These are phyloP conservation scores for Mycena filopes DNA, from an alignment of 768 basidiomycete genomes.

Conservation along the genomic window DNA sequence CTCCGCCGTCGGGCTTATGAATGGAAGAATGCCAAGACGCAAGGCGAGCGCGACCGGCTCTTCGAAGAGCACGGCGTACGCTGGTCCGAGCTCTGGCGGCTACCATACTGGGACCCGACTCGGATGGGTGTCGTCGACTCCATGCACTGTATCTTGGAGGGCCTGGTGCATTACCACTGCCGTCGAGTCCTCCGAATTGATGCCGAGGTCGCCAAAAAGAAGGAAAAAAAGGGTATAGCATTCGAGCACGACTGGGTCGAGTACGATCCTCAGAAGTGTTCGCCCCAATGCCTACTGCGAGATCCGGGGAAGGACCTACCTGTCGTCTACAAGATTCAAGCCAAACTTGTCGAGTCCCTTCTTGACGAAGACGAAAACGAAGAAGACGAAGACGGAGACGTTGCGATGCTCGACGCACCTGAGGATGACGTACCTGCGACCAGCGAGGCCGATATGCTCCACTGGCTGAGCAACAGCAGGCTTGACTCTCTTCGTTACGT, in stretches of 20 bases:
- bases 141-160: constrained; percentile 45
- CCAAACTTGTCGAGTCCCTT: constrained; percentile 24
- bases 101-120: constrained; percentile 44
- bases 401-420: constrained; percentile 25
- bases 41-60: constrained; percentile 29
- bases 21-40: constrained; percentile 22
- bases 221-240: constrained; percentile 14
- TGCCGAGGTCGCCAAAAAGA: constrained; percentile 25
- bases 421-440: constrained; percentile 17
- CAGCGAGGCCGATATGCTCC: constrained; percentile 11
- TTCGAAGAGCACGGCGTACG: constrained; percentile 35
- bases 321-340: constrained; percentile 12
- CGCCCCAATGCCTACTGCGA: constrained; percentile 14
- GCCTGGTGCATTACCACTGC: constrained; percentile 34
- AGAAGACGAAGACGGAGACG: constrained; percentile 9
- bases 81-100: constrained; percentile 40
- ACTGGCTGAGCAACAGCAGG: constrained; percentile 7
- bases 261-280: constrained; percentile 23
- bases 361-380: not conserved
- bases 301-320: constrained; percentile 16
- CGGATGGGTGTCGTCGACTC: constrained; percentile 41
- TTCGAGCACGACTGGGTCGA: constrained; percentile 28
- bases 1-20: constrained; percentile 27
- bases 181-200: constrained; percentile 33
- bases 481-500: constrained; percentile 23